phyloP scores from a whole-genome alignment of 768 basidiomycete genomes.

The Leccinum fibrillosum region DNA sequence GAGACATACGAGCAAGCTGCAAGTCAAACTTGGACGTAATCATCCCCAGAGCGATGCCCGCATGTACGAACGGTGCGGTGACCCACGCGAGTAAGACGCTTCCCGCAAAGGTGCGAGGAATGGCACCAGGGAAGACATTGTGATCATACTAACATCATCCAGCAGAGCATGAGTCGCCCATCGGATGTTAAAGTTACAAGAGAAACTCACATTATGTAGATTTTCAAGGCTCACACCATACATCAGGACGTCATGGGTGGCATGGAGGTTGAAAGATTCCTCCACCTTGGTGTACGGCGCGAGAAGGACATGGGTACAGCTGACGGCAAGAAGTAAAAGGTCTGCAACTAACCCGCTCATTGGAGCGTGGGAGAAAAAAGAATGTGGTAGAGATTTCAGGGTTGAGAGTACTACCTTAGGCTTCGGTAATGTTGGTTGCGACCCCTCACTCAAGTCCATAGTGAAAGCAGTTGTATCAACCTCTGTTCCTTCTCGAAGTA shows the following conservation, averaged over 20 bases:
- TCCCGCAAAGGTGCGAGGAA: slow-evolving; percentile 86
- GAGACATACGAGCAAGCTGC: slow-evolving; percentile 62
- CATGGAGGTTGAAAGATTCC: slow-evolving; percentile 95
- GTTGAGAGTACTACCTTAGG: too few species aligned
- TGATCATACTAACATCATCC: slow-evolving; percentile 77
- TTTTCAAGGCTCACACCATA: slow-evolving; percentile 52
- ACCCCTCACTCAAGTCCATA: slow-evolving; percentile 16
- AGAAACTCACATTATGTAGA: slow-evolving; percentile 47
- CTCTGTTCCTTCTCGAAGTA: slow-evolving; percentile 52
- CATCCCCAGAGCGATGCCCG: slow-evolving; percentile 41
- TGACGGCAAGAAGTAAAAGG: slow-evolving; percentile 43
- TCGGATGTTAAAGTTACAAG: background rate
- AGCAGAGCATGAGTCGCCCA: slow-evolving; percentile 7
- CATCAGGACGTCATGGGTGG: slow-evolving; percentile 80
- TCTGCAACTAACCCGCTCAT: slow-evolving; percentile 41
- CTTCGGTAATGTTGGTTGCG: background rate
- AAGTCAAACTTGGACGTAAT: slow-evolving; percentile 59
- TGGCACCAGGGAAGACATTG: slow-evolving; percentile 79
- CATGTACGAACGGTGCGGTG: slow-evolving; percentile 44
- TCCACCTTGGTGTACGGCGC: slow-evolving; percentile 96
- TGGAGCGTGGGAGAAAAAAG: background rate
- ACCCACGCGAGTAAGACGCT: slow-evolving; percentile 65
- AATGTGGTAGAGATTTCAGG: background rate
- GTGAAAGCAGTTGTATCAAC: slow-evolving; percentile 54
- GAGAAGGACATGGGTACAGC: slow-evolving; percentile 68